Base-by-base conservation (phyloP, 495 filamentous ascomycete genomes). In the Daldinia decipiens region DNA sequence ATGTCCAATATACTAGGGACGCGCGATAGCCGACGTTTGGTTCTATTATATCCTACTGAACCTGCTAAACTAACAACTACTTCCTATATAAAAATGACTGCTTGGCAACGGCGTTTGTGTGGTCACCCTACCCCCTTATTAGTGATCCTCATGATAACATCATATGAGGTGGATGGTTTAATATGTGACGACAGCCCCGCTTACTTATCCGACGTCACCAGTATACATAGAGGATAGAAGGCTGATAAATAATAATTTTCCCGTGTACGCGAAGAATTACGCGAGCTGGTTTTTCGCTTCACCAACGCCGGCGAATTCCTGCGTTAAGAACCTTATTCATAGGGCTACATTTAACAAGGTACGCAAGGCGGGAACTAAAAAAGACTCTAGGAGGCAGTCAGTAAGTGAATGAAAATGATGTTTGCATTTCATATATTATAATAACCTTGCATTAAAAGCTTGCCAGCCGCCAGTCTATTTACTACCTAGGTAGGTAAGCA, bases 311-410 rank as follows among this genome's bases (percentile, higher is more conserved):
- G 15, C 15, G 13, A 53, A 31, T 53, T 13, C 26, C 15, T 31
- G 3, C 13, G 21, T 53, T 53, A 17, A 31, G 24, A 31, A 31
- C 50, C 5, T 27, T 53, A 53, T 31, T 17, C 26, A 31, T 53
- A 53, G 50, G 50, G 50, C 50, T 53, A 26, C 50, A 53, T 53
- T 31, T 29, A 31, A 21, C 27, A 27, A 47, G 43, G 12, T 31
- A 53, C 13, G 13, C 26, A 12, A 17, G 24, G 27, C 15, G 26
- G 12, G 24, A 24, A 12, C 19, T 24, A 47, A 13, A 47, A 13
- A 47, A 24, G 43, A 47, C 9, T 9, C 40, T 24, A 2, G 2
- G 21, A 24, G 21, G 21, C 0, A 47, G 43, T 11, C 11, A 47
- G 9, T 4, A 24, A 47, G 43, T 21, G 2, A 24, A 47, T 24